Conservation (phyloP, 1,139 yeast genomes). For the Kodamaea derodonti region DNA sequence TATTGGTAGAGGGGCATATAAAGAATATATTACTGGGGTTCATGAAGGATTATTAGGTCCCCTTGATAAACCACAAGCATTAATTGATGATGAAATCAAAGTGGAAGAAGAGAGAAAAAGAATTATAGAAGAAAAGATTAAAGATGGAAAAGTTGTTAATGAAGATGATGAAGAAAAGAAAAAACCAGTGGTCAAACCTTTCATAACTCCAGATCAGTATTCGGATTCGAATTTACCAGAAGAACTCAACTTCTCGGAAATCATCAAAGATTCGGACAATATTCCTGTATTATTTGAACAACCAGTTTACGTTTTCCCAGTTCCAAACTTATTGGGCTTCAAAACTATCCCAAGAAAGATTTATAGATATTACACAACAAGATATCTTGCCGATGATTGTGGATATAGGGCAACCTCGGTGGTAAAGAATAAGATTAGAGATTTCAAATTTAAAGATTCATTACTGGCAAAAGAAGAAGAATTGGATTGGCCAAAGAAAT, state of each 20-base stretch:
- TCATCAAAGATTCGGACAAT: constrained; percentile 29
- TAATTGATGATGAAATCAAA: constrained; percentile 28
- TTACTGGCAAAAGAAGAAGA: constrained; percentile 67
- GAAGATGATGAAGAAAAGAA: constrained; percentile 24
- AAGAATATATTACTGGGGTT: constrained; percentile 84
- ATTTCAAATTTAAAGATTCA: constrained; percentile 54
- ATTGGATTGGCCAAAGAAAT: constrained; percentile 82
- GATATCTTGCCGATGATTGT: constrained; percentile 68
- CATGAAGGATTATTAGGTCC: constrained; percentile 97
- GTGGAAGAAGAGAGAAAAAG: constrained; percentile 16
- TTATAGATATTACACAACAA: constrained; percentile 71
- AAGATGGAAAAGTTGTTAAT: constrained; percentile 11
- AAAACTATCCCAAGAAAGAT: constrained; percentile 70
- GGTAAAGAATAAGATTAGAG: constrained; percentile 53
- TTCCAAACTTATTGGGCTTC: constrained; percentile 78
- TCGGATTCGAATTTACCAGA: constrained; percentile 53
- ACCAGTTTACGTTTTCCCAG: constrained; percentile 69
- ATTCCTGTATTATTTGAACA: constrained; percentile 66
- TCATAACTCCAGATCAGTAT: constrained; percentile 56
- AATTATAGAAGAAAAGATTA: constrained; percentile 13
- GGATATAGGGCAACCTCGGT: constrained; percentile 60
- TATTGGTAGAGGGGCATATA: constrained; percentile 92
- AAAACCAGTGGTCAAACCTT: constrained; percentile 54
- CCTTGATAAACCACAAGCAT: constrained; percentile 55
- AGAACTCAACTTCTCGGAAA: constrained; percentile 41